Base-by-base conservation (phyloP, 345 rosid species). In the Jatropha curcas region DNA sequence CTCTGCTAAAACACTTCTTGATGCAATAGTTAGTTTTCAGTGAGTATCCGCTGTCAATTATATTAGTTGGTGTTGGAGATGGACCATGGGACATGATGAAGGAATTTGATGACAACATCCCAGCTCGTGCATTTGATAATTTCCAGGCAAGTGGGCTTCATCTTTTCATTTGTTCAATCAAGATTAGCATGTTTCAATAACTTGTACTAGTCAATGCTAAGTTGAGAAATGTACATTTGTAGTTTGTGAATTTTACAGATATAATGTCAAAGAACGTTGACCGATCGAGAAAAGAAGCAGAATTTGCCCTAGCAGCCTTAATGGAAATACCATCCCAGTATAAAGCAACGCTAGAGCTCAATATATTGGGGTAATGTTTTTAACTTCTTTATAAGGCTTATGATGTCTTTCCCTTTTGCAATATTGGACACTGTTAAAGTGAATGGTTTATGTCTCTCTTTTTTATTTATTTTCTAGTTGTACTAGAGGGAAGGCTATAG, bases 1-100 rank as follows among this genome's bases (percentile, higher is more conserved):
- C 50, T 35, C 19, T 27, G 14, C n/a, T 12, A 35, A 27, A 39
- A 65, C 30, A 17, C 2, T 6, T 71, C n/a, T n/a, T 53, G 7
- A 66, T 37, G 20, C 27, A 31, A 24, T 27, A 30, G 31, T 75
- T 65, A 50, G 52, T 25, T 62, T 88, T 76, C 87, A 92, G 98
- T 74, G 85, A 91, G 79, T 89, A 88, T 79, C 97, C 98, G 31
- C 72, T 96, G 53, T 93, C 98, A 55, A 91, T 96, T 51, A 79
- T 96, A 65, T 82, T 93, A 73, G 97, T 96, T 0, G 99, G 99
- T 68, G 98, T 93, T 0, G 99, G 99, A 33, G 99, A 96, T 83
- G 99, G 99, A 34, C 99, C 99, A 17, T 96, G 99, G 99, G 98
- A 96, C 81, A 96, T 86, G 88, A 96, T 96, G 99, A 82, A 82